These are phyloP conservation scores for Vicia villosa DNA, from an alignment of 306 rosid species.

Conservation along the genomic window DNA sequence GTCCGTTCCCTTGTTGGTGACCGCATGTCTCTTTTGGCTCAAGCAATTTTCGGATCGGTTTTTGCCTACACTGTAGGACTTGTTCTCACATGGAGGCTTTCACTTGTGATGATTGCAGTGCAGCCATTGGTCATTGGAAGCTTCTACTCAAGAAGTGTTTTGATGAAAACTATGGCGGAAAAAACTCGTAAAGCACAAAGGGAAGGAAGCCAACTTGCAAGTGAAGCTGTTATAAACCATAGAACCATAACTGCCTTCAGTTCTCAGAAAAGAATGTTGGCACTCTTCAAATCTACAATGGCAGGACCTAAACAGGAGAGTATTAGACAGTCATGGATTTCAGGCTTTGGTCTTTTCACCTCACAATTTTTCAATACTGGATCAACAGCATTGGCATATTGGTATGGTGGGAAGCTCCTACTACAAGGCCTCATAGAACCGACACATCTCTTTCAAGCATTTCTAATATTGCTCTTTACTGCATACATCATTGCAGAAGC, in stretches of 20 bases:
- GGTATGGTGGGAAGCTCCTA: constrained; percentile 89
- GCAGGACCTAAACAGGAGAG: constrained; percentile 70
- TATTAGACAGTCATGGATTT: constrained; percentile 79
- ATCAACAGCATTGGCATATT: constrained; percentile 76
- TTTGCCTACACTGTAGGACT: constrained; percentile 75
- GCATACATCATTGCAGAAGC: constrained; percentile 88
- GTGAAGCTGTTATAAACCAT: constrained; percentile 86
- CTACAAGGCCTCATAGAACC: constrained; percentile 47
- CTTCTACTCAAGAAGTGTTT: constrained; percentile 74
- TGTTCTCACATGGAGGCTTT: constrained; percentile 75
- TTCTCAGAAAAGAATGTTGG: constrained; percentile 76
- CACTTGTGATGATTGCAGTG: constrained; percentile 89
- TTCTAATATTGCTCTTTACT: constrained; percentile 70
- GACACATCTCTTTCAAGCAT: constrained; percentile 78
- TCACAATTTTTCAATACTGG: constrained; percentile 83
- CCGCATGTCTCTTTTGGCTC: constrained; percentile 68
- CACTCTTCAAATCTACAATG: constrained; percentile 66
- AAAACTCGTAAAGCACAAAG: constrained; percentile 73
- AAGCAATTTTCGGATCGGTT: constrained; percentile 71
- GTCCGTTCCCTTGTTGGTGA: constrained; percentile 91
- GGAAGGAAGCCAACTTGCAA: constrained; percentile 89
- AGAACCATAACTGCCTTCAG: constrained; percentile 83
- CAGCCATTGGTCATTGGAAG: constrained; percentile 91
- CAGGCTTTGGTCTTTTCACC: constrained; percentile 83
- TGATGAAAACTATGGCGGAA: constrained; percentile 77